Evolutionary conservation across 2,329 filamentous ascomycete species (phyloP), one percentile per base, ranked within the genome.

Genomic region (Diaporthe helianthi): DNA sequence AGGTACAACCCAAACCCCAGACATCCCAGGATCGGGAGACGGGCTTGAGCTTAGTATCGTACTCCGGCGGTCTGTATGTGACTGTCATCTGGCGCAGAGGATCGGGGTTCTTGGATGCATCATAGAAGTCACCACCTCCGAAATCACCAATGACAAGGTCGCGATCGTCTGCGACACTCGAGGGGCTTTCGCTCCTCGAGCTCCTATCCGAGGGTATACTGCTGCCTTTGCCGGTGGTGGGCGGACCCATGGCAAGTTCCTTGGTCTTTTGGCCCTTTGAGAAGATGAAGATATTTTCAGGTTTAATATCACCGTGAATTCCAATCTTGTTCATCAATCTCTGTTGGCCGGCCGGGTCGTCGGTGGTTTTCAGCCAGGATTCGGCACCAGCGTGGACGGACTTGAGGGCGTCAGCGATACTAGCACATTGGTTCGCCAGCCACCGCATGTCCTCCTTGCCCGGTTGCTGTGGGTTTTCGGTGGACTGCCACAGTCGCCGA

Each of bases 1-100:
- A 76, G 0, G 74, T 69, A 66, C 74, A 76, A 1, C 72, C 74
- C 12, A 75, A 70, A 47, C 72, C 71, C 74, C 74, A 76, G 7
- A 76, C 67, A 31, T 76, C 74, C 71, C 71, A 72, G n/a, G 71
- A 72, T 47, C 68, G 71, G n/a, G 71, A 72, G 46, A 72, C 65
- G n/a, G 71, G 71, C 61, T 69, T 55, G 22, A 68, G 58, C 61
- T 72, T 72, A 7, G 71, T 72, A 58, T 72, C 71, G 33, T 72
- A 66, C 33, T 72, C 71, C 6, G 71, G 71, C 49, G 71, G 71
- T 49, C 71, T 60, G 53, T 72, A 72, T 4, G 71, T 63, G 13
- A 68, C 60, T 8, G 71, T 72, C 24, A 72, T 68, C 29, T 72
- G 71, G 36, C 64, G 69, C 26, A 72, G 71, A 2, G 71, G 71